Conservation (phyloP, 2,329 filamentous ascomycete species). For the Nigrospora osmanthi region DNA sequence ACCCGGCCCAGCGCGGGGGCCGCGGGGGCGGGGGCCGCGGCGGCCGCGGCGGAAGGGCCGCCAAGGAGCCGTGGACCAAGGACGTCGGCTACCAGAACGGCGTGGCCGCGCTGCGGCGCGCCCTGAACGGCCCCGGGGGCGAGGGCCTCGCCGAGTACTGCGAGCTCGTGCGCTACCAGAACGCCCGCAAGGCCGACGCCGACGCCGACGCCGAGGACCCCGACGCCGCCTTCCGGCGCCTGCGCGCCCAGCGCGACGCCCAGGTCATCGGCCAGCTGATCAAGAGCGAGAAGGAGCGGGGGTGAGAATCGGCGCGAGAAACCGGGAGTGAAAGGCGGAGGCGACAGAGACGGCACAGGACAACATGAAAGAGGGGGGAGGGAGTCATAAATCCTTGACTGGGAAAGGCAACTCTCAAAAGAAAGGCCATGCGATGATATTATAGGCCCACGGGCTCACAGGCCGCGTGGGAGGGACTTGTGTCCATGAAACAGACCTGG, state of each 20-base stretch:
- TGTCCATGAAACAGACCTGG: too few species aligned
- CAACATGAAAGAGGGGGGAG: background rate
- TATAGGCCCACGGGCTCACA: too few species aligned
- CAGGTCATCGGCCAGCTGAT: slow-evolving; percentile 42
- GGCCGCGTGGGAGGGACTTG: too few species aligned
- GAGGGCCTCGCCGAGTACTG: slow-evolving; percentile 55
- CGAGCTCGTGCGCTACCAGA: slow-evolving; percentile 43
- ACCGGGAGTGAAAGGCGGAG: background rate
- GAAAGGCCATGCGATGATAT: too few species aligned
- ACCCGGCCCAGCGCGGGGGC: background rate
- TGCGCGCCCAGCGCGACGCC: slow-evolving; percentile 38
- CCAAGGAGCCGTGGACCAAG: slow-evolving; percentile 40
- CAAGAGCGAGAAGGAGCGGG: slow-evolving; percentile 24
- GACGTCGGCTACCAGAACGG: slow-evolving; percentile 51
- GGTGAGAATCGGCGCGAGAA: background rate
- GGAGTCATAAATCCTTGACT: too few species aligned
- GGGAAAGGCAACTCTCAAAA: too few species aligned
- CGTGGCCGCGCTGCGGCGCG: slow-evolving; percentile 42
- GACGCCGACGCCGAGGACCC: slow-evolving; percentile 19
- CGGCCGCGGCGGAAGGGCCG: background rate
- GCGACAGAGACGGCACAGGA: background rate
- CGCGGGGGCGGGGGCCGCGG: slow-evolving; percentile 3
- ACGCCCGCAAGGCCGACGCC: slow-evolving; percentile 17
- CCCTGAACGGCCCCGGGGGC: slow-evolving; percentile 44
- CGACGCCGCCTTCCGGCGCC: slow-evolving; percentile 31